A percentile compares a stretch with the other conserved stretches of the same genome.
phyloP scores from a whole-genome alignment of 179 eudicot genomes.

The Camellia oleifera region DNA sequence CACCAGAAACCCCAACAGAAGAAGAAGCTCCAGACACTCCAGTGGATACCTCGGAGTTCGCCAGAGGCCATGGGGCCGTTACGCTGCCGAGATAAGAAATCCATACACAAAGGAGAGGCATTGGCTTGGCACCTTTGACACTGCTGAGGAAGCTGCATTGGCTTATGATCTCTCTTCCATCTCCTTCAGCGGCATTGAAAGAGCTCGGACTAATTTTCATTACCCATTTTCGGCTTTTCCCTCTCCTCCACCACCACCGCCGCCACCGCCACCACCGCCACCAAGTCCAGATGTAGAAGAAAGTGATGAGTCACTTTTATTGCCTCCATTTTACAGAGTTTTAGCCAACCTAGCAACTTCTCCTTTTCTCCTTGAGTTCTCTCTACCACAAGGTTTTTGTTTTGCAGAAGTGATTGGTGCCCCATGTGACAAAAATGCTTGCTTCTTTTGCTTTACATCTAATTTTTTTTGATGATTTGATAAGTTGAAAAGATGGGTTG shows the following conservation, averaged over 20 bases:
- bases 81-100: slow-evolving; percentile 18
- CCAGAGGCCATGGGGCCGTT: slow-evolving; percentile 18
- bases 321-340: slow-evolving; percentile 24
- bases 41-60: slow-evolving; percentile 16
- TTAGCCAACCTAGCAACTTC: slow-evolving; percentile 9
- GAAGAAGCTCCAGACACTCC: slow-evolving; percentile 13
- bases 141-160: slow-evolving; percentile 14
- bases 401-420: neutral
- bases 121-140: slow-evolving; percentile 18
- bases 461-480: no score
- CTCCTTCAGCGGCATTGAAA: slow-evolving; percentile 17
- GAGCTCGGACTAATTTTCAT: slow-evolving; percentile 20
- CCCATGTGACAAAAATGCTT: neutral
- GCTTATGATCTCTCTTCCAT: slow-evolving; percentile 24
- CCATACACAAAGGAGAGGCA: slow-evolving; percentile 17
- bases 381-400: neutral
- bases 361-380: slow-evolving; percentile 4
- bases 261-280: neutral
- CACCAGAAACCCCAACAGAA: neutral
- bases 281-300: slow-evolving; percentile 5
- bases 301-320: slow-evolving; percentile 22
- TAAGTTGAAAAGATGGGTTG: no score
- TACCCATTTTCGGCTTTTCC: slow-evolving; percentile 13
- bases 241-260: slow-evolving; percentile 6
- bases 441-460: neutral